A percentile compares a stretch with the other conserved stretches of the same genome.
Evolutionary conservation across 2,329 filamentous ascomycete species (phyloP).

Genomic region (Rachicladosporium sp.): DNA sequence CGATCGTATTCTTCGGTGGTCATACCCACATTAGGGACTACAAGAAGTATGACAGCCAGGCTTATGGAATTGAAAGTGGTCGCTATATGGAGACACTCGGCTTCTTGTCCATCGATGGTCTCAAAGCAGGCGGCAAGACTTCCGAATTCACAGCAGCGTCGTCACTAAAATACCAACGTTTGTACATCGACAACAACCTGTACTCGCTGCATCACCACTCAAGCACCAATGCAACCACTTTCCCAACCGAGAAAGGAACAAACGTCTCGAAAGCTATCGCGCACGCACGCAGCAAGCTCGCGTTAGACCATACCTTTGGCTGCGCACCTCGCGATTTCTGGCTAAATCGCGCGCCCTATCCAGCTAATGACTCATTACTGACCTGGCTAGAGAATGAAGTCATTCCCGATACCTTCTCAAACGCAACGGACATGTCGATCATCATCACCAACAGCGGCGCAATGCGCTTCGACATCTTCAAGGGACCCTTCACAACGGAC

Average conservation of each 20-base stretch:
- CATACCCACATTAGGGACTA: constrained; percentile 85
- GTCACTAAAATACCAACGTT: constrained; percentile 52
- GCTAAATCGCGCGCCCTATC: constrained; percentile 69
- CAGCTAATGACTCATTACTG: constrained; percentile 62
- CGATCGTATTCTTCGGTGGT: constrained; percentile 85
- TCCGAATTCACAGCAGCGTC: constrained; percentile 22
- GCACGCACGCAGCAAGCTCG: constrained; percentile 54
- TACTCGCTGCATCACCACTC: constrained; percentile 75
- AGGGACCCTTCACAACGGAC: constrained; percentile 80
- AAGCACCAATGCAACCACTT: constrained; percentile 56
- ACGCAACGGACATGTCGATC: constrained; percentile 45
- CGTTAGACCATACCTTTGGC: constrained; percentile 64
- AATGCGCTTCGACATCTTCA: constrained; percentile 90
- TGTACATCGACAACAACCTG: constrained; percentile 91
- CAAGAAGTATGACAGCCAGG: constrained; percentile 61
- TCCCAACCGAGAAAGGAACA: constrained; percentile 61
- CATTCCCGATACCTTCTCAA: constrained; percentile 43
- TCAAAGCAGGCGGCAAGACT: constrained; percentile 30
- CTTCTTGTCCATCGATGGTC: constrained; percentile 73
- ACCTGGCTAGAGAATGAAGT: constrained; percentile 67
- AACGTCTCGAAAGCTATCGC: constrained; percentile 61
- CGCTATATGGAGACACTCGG: constrained; percentile 92
- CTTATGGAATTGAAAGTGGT: constrained; percentile 73
- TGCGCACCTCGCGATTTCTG: constrained; percentile 72
- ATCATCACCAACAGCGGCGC: constrained; percentile 80